These are phyloP conservation scores for Coniella vitis DNA, from an alignment of 2,329 filamentous ascomycete genomes.

Conservation along the genomic window DNA sequence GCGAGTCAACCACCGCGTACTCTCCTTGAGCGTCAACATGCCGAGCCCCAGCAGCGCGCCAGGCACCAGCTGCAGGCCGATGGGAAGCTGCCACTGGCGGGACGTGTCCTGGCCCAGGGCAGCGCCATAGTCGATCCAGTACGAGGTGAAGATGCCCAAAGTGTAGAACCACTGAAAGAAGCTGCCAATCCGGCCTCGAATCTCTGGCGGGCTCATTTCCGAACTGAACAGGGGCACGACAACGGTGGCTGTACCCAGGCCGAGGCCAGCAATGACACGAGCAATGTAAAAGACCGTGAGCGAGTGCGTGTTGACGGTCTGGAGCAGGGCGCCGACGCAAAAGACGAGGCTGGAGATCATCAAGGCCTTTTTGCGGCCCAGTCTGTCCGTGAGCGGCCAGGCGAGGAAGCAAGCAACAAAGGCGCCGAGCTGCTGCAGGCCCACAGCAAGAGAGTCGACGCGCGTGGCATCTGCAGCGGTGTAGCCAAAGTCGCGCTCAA, in stretches of 20 bases:
- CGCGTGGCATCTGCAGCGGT: slow-evolving; percentile 19
- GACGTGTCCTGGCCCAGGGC: slow-evolving; percentile 21
- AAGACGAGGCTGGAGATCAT: slow-evolving; percentile 35
- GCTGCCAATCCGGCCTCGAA: slow-evolving; percentile 35
- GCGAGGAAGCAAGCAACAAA: slow-evolving; percentile 28
- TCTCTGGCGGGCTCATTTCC: slow-evolving; percentile 40
- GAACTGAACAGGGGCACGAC: slow-evolving; percentile 36
- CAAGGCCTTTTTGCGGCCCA: slow-evolving; percentile 25
- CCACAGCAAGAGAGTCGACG: slow-evolving; percentile 25
- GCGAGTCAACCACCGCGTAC: slow-evolving; percentile 42
- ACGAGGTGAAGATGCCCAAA: slow-evolving; percentile 23
- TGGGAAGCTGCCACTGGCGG: slow-evolving; percentile 49
- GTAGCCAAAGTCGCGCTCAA: slow-evolving; percentile 25
- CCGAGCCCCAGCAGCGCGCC: slow-evolving; percentile 40
- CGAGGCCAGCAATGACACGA: slow-evolving; percentile 25
- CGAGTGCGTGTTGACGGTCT: slow-evolving; percentile 36
- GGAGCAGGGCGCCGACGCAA: slow-evolving; percentile 34
- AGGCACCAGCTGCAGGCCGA: slow-evolving; percentile 43
- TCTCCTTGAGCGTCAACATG: slow-evolving; percentile 41
- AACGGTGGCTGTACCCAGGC: slow-evolving; percentile 27
- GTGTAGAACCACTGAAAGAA: slow-evolving; percentile 41
- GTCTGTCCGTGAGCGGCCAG: slow-evolving; percentile 25
- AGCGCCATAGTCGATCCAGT: slow-evolving; percentile 43
- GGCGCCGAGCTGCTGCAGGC: slow-evolving; percentile 26
- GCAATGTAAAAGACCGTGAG: slow-evolving; percentile 27